Evolutionary conservation across 345 rosid species (phyloP), one percentile per base, ranked within the genome.

Genomic region (Rhodamnia argentea): DNA sequence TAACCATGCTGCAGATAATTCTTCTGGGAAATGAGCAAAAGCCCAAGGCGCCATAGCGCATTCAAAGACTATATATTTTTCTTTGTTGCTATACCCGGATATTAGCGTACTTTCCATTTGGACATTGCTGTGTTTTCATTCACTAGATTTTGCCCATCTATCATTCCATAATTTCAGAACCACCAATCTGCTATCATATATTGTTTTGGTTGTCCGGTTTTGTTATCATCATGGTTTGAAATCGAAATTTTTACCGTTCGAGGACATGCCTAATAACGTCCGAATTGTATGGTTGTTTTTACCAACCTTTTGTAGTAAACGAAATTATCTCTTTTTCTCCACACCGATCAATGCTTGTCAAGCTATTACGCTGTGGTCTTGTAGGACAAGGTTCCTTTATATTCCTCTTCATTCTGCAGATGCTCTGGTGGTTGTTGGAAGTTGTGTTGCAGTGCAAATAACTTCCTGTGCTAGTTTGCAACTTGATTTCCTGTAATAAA

Each of bases 1-100:
- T 58, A 87, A n/a, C 70, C 84, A 89, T 70, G 90, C 96, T 23
- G 92, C 92, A n/a, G 82, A 52, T 6, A 87, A 82, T 51, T 40
- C 87, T 2, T 78, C 91, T 15, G 91, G 87, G 82, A 92, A 91
- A 75, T 91, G 90, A 91, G 74, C 60, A 44, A 60, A 60, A 62
- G 42, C 86, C 75, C 26, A 70, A 18, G 81, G 81, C 26, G 13
- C 47, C 16, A 37, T 23, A 10, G 81, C 81, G 18, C 81, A 70
- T 70, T 70, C 26, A 11, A 70, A 70, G 26, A 70, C 26, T 18
- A 24, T 4, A 9, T 8, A 18, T 12, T 18, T 9, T 70, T 10
- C 37, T 64, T 20, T 37, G 26, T 37, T 24, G 81, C 22, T 70
- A 37, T 37, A 37, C 7, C 47, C 14, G 81, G 47, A 70, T 70